Evolutionary conservation across 768 basidiomycete species (phyloP).

Genomic region (Lentinus tigrinus): DNA sequence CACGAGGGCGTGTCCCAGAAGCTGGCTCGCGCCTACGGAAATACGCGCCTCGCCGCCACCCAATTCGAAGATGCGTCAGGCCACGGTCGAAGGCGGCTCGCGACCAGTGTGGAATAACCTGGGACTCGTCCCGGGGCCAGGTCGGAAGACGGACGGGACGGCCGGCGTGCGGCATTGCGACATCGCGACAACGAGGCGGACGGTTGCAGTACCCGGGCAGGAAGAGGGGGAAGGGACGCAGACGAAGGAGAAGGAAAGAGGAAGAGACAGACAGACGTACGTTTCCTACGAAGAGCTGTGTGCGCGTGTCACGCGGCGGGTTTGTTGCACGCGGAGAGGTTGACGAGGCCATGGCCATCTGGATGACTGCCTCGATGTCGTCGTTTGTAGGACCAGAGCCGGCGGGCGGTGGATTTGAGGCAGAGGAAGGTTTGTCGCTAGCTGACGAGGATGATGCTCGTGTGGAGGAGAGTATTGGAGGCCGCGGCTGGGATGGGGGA

Average conservation of each 20-base stretch:
- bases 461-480: background rate
- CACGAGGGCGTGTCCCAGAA: too few relatives aligned
- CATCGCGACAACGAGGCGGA: too few relatives aligned
- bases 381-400: slow-evolving; percentile 58
- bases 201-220: too few relatives aligned
- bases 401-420: slow-evolving; percentile 1
- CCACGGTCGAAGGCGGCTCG: too few relatives aligned
- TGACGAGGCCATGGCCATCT: slow-evolving; percentile 80
- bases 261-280: slow-evolving; percentile 44
- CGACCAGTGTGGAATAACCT: too few relatives aligned
- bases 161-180: background rate
- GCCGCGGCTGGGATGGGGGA: background rate
- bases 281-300: slow-evolving; percentile 96
- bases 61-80: too few relatives aligned
- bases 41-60: too few relatives aligned
- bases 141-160: too few relatives aligned
- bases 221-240: background rate
- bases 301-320: slow-evolving; percentile 79
- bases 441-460: background rate
- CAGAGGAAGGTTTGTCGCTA: background rate
- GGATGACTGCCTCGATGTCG: slow-evolving; percentile 91
- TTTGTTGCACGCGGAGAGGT: slow-evolving; percentile 42
- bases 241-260: slow-evolving; percentile 1
- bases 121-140: too few relatives aligned
- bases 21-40: too few relatives aligned